Base-by-base conservation (phyloP, 148 eudicot genomes). In the Rhododendron vialii region DNA sequence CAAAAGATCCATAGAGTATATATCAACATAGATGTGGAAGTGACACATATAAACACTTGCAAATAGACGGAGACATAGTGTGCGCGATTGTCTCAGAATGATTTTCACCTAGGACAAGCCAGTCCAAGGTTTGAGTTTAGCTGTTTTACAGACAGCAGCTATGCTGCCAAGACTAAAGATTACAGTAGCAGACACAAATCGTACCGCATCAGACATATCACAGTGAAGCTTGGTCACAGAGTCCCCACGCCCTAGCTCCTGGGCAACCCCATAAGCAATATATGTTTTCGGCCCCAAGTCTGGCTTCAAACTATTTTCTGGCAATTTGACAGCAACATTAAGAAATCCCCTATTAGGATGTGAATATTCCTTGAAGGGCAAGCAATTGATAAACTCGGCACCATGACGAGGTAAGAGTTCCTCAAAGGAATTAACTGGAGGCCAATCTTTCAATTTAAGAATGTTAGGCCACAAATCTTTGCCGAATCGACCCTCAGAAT, bases 391-490 rank as follows among this genome's bases (percentile, higher is more conserved):
- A 78, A 91, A 93, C 85, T 94, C 97, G 35, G 90, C 95, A 88
- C 91, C 91, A 80, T 94, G 96, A 48, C 95, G 88, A 4, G 96
- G 96, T 65, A 93, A 81, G 48, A 88, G 89, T 82, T 84, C 78
- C 61, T 93, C 90, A 65, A 93, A 93, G 65, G 88, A 89, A 77
- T 90, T 89, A 83, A 92, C 84, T 17, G 92, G 94, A 10, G 94
- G 94, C 95, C 97, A 94, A 87, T 94, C 94, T 82, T 92, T 92
- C 87, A 94, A 88, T 85, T 94, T 94, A 80, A 94, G 81, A 63
- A 93, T 83, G 76, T 86, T 84, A 77, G 96, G 95, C 92, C 95
- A 92, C 30, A n/a, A 78, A 55, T 14, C 18, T 30, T 15, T 78
- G 86, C 90, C 92, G 75, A 36, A 67, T 50, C 81, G 89, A 84